Conservation (phyloP, 2,329 filamentous ascomycete genomes). For the Cercospora berteroae region DNA sequence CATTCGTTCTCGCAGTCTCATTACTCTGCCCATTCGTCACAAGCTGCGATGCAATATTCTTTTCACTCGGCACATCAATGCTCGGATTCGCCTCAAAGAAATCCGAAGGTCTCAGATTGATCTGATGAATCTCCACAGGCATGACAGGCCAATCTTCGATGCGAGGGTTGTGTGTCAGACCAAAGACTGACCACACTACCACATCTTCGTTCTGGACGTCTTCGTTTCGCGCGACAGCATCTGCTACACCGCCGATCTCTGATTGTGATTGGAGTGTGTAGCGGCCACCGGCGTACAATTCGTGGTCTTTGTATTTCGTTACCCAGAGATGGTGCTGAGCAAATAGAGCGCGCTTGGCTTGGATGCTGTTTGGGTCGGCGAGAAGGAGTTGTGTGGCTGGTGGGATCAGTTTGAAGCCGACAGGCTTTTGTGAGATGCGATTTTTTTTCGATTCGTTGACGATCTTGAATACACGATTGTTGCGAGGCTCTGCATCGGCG, state of each 20-base stretch:
- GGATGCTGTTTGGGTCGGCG: conserved; percentile 46
- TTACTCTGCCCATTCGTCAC: conserved; percentile 13
- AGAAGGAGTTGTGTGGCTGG: conserved; percentile 52
- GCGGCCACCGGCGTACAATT: conserved; percentile 51
- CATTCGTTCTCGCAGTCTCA: neutral
- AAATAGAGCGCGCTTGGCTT: conserved; percentile 49
- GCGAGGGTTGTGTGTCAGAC: conserved; percentile 53
- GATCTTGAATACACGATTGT: conserved; percentile 58
- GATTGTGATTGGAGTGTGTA: conserved; percentile 50
- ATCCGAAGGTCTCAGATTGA: conserved; percentile 51
- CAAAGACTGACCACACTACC: conserved; percentile 53
- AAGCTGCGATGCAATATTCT: conserved; percentile 20
- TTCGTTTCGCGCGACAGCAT: conserved; percentile 46
- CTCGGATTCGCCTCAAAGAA: conserved; percentile 56
- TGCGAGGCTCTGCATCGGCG: conserved; percentile 42
- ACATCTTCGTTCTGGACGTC: conserved; percentile 47
- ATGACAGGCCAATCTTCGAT: conserved; percentile 54
- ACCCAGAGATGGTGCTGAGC: conserved; percentile 55
- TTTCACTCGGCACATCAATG: conserved; percentile 49
- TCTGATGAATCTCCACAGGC: conserved; percentile 50
- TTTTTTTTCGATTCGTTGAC: conserved; percentile 50
- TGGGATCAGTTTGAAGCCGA: conserved; percentile 52
- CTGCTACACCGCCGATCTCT: conserved; percentile 47
- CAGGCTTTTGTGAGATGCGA: conserved; percentile 46
- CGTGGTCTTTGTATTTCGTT: conserved; percentile 53